These are phyloP conservation scores for Saitozyma sp. DNA, from an alignment of 768 basidiomycete genomes.

Conservation along the genomic window DNA sequence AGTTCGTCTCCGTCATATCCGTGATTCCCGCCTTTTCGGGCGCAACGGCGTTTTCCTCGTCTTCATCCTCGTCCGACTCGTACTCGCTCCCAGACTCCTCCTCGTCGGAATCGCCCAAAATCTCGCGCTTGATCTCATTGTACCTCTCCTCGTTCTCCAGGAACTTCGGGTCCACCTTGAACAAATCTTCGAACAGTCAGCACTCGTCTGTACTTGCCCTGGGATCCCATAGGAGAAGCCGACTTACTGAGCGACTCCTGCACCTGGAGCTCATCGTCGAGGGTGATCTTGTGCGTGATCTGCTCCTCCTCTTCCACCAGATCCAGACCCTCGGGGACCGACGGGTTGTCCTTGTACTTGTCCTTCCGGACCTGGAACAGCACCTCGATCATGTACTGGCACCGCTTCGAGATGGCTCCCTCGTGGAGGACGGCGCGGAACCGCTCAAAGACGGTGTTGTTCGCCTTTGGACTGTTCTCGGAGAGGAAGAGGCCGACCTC, in stretches of 20 bases:
- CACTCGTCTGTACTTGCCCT: conserved; percentile 6
- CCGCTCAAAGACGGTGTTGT: conserved; percentile 90
- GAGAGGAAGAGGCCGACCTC: conserved; percentile 94
- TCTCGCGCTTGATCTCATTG: conserved; percentile 84
- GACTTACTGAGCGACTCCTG: conserved; percentile 89
- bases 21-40: conserved; percentile 86
- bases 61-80: conserved; percentile 65
- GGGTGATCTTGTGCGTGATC: conserved; percentile 86
- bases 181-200: conserved; percentile 66
- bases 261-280: conserved; percentile 90
- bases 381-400: conserved; percentile 99
- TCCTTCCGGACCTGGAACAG: conserved; percentile 99
- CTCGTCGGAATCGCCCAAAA: conserved; percentile 71
- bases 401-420: conserved; percentile 88
- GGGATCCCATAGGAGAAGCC: neutral
- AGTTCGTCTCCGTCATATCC: conserved; percentile 90
- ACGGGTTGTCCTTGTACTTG: conserved; percentile 98
- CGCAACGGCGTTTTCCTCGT: conserved; percentile 58
- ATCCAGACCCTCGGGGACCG: conserved; percentile 89
- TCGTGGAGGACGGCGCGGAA: conserved; percentile 97
- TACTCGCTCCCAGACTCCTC: conserved; percentile 59
- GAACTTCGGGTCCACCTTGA: conserved; percentile 88
- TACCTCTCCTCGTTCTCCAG: conserved; percentile 92
- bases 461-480: conserved; percentile 92
- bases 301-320: conserved; percentile 98